Conservation (phyloP, 2,329 filamentous ascomycete species). For the Alternaria postmessia region DNA sequence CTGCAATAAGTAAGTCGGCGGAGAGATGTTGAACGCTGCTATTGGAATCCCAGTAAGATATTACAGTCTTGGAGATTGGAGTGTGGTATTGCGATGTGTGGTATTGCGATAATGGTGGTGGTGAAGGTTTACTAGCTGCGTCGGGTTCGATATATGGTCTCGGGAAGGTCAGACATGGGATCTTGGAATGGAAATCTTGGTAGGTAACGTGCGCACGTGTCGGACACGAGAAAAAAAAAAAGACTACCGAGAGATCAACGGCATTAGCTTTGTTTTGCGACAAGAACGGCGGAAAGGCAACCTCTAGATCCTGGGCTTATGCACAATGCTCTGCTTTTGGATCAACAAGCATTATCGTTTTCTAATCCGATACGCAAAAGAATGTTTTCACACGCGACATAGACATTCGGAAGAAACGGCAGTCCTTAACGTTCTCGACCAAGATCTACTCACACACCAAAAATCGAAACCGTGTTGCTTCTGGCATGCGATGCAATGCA, state of each 20-base stretch:
- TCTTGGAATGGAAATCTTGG: neutral
- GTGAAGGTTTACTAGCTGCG: slow-evolving; percentile 2
- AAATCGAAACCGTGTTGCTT: neutral
- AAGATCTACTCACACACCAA: neutral
- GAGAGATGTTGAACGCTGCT: slow-evolving; percentile 28
- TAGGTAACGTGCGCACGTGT: neutral
- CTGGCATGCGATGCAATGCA: neutral
- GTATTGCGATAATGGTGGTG: slow-evolving; percentile 10
- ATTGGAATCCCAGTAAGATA: slow-evolving; percentile 32
- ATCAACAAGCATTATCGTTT: neutral
- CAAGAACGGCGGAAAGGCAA: neutral
- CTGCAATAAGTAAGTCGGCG: slow-evolving; percentile 20
- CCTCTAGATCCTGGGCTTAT: neutral
- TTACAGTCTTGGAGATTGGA: slow-evolving; percentile 11
- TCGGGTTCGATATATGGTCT: neutral
- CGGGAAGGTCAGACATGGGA: neutral
- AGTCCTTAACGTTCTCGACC: neutral
- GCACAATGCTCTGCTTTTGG: slow-evolving; percentile 1
- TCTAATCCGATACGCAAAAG: neutral
- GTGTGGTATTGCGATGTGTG: neutral
- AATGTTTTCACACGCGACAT: neutral
- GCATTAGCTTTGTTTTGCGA: neutral
- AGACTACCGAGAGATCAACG: neutral
- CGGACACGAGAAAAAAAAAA: neutral
- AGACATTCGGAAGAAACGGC: neutral